Evolutionary conservation across 2,329 filamentous ascomycete species (phyloP).

Genomic region (Sclerotinia nivalis): DNA sequence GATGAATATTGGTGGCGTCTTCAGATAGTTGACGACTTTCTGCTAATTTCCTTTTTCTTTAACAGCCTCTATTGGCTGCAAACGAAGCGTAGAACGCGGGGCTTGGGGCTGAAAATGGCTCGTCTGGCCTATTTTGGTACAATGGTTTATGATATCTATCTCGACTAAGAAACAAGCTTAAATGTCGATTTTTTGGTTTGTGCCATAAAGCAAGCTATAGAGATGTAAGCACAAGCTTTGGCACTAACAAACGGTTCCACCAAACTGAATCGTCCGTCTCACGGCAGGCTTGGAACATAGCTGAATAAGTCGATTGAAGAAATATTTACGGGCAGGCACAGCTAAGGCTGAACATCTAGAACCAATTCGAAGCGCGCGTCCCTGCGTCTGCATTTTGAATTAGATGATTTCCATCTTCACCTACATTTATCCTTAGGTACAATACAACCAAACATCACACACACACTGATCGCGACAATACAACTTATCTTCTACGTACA

Average conservation of each 20-base stretch:
- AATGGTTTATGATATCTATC: neutral
- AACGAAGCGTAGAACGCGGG: neutral
- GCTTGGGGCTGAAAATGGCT: conserved; percentile 24
- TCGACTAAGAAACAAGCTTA: conserved; percentile 21
- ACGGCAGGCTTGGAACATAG: conserved; percentile 18
- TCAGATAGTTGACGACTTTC: conserved; percentile 5
- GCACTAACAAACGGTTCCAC: conserved; percentile 18
- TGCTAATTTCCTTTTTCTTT: conserved; percentile 4
- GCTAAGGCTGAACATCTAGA: conserved; percentile 21
- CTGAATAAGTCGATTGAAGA: conserved; percentile 17
- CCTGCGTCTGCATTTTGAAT: conserved; percentile 17
- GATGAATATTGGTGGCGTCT: conserved; percentile 22
- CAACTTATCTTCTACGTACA: neutral
- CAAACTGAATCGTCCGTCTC: conserved; percentile 4
- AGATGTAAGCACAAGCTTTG: conserved; percentile 6
- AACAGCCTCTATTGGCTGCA: neutral
- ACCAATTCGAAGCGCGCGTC: conserved; percentile 20
- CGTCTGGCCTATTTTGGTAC: conserved; percentile 19
- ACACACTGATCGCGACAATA: neutral
- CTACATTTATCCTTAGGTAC: neutral
- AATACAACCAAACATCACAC: conserved; percentile 6
- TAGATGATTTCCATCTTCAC: neutral
- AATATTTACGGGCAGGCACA: conserved; percentile 2
- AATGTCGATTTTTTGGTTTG: conserved; percentile 14
- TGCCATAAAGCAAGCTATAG: conserved; percentile 7